Base-by-base conservation (phyloP, 2,329 filamentous ascomycete species). In the Cercospora brassicicola region DNA sequence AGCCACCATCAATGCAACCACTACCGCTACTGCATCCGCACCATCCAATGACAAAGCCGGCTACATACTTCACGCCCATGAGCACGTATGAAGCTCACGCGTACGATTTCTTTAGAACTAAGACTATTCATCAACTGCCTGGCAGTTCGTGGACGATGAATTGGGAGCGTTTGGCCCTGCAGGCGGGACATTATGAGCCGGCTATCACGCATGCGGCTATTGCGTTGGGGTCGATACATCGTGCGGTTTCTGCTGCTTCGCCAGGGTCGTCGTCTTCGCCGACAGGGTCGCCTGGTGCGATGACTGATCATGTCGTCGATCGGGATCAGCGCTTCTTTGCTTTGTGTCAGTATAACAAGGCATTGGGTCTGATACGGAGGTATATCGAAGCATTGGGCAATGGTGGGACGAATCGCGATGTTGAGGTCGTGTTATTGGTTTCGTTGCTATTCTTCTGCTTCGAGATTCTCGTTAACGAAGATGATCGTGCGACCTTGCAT, bases 381-480 rank as follows among this genome's bases (percentile, higher is more conserved):
- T 69, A 71, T 45, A 71, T 71, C 42, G 65, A 66, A 59, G 57
- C 33, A 0, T 45, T 71, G 10, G 55, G 57, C 39, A 56, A 63
- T n/a, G 39, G 18, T 26, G 65, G 57, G 45, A 36, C 64, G 18
- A 67, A 69, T 20, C 57, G 31, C 15, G 62, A 67, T 60, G 65
- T 71, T 5, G 69, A 69, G 18, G 67, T 71, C 30, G 69, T 71
- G 26, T 57, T 71, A 3, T 42, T 71, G 51, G 65, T 69, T n/a
- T 69, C 64, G 1, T 36, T 71, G 18, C 39, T 71, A 7, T 71
- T 71, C 62, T 71, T 71, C 62, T 71, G 69, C 67, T 71, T 69
- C 59, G 67, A 71, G 56, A 66, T 67, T 7, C 48, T 69, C 10
- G 62, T 67, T 51, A 66, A 53, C n/a, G 67, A 71, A 33, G 69